Conservation (phyloP, 441 rosid species). For the Brassica balearica region DNA sequence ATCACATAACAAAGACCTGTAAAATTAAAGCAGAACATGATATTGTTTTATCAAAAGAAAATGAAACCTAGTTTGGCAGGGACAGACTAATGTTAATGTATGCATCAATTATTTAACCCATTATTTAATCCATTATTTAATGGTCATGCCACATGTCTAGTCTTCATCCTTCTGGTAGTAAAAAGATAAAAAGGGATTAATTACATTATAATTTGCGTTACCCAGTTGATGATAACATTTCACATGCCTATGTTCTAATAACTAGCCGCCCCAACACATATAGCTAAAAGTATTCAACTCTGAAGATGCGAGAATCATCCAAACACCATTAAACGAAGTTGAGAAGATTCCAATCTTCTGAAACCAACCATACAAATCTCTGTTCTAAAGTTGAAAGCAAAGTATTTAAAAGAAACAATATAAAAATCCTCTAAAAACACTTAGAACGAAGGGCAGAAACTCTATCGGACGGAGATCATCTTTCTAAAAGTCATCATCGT, state of each 20-base stretch:
- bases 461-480: constrained; percentile 16
- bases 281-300: not conserved
- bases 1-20: constrained; percentile 16
- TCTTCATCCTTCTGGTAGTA: constrained; percentile 10
- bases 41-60: constrained; percentile 20
- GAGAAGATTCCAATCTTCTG: constrained; percentile 29
- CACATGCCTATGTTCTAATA: constrained; percentile 36
- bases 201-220: constrained; percentile 1
- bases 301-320: not conserved
- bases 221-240: constrained; percentile 11
- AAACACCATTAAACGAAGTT: constrained; percentile 19
- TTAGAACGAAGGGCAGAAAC: not conserved
- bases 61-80: constrained; percentile 36
- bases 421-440: constrained; percentile 26
- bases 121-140: constrained; percentile 3
- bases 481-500: constrained; percentile 65
- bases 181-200: not conserved
- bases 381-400: constrained; percentile 31
- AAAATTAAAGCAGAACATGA: constrained; percentile 31
- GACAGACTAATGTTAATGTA: not conserved
- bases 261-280: not conserved
- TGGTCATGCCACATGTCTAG: constrained; percentile 36
- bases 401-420: constrained; percentile 3
- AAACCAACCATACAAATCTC: constrained; percentile 18
- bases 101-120: not conserved